Conservation (phyloP, 495 filamentous ascomycete species). For the Aspergillus sclerotiicarbonarius region DNA sequence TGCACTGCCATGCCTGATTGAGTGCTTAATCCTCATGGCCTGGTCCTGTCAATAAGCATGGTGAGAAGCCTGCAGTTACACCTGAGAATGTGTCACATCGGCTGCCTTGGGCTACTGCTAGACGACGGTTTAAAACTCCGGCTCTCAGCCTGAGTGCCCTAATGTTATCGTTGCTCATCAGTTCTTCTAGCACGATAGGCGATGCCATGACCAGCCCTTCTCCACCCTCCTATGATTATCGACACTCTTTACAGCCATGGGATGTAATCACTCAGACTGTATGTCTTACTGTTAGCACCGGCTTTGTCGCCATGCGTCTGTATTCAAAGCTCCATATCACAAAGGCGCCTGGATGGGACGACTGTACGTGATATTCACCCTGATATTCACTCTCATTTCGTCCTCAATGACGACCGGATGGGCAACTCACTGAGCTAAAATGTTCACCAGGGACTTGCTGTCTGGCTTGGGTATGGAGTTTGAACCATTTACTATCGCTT, state of each 20-base stretch:
- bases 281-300: constrained; percentile 23
- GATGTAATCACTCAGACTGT: constrained; percentile 24
- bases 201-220: background rate
- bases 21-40: background rate
- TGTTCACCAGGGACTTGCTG: constrained; percentile 15
- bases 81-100: background rate
- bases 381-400: background rate
- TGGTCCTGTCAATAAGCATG: background rate
- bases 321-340: constrained; percentile 27
- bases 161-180: background rate
- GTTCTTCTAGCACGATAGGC: background rate
- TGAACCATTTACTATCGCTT: background rate
- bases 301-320: constrained; percentile 26
- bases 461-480: constrained; percentile 23
- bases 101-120: background rate
- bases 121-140: background rate
- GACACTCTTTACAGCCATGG: constrained; percentile 12
- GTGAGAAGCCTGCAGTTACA: background rate
- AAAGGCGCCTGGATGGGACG: constrained; percentile 29
- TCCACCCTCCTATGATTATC: constrained; percentile 9
- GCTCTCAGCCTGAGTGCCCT: background rate
- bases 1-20: background rate
- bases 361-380: constrained; percentile 24
- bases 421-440: background rate
- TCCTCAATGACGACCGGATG: background rate